Conservation (phyloP, 2,329 filamentous ascomycete species). For the Pestalotiopsis sp. region DNA sequence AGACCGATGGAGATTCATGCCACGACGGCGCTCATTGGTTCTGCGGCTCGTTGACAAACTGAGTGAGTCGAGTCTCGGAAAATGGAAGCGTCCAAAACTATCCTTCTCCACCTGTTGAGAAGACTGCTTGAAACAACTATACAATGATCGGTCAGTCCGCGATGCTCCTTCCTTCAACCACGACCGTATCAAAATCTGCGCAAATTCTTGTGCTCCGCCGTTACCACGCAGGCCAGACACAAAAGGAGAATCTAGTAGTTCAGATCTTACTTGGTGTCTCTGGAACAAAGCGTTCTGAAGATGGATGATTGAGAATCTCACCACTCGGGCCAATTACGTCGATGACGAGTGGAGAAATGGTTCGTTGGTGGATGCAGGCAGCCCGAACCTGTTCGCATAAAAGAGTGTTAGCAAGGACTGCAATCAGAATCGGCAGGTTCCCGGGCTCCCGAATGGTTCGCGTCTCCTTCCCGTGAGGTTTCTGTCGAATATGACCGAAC, state of each 20-base stretch:
- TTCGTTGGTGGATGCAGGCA: slow-evolving; percentile 42
- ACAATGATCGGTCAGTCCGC: slow-evolving; percentile 15
- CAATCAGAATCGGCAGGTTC: slow-evolving; percentile 39
- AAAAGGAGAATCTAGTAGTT: slow-evolving; percentile 7
- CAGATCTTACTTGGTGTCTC: slow-evolving; percentile 19
- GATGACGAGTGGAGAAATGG: slow-evolving; percentile 32
- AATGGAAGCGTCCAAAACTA: slow-evolving; percentile 28
- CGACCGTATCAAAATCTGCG: slow-evolving; percentile 4
- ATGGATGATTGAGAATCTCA: slow-evolving; percentile 20
- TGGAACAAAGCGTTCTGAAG: slow-evolving; percentile 14
- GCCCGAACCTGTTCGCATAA: slow-evolving; percentile 49
- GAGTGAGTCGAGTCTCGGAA: slow-evolving; percentile 37
- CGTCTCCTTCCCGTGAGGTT: slow-evolving; percentile 25
- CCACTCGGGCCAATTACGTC: slow-evolving; percentile 16
- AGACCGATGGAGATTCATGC: slow-evolving; percentile 25
- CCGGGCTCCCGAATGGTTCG: slow-evolving; percentile 38
- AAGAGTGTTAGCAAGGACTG: slow-evolving; percentile 33
- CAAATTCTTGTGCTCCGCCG: background rate
- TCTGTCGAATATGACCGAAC: slow-evolving; percentile 29
- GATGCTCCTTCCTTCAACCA: slow-evolving; percentile 3
- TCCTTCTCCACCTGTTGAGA: slow-evolving; percentile 23
- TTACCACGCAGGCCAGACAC: background rate
- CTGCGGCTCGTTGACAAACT: slow-evolving; percentile 30
- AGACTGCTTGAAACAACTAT: slow-evolving; percentile 17
- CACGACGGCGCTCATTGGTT: slow-evolving; percentile 29